phyloP scores from a whole-genome alignment of 2,329 filamentous ascomycete genomes.

The Metarhizium robertsii region DNA sequence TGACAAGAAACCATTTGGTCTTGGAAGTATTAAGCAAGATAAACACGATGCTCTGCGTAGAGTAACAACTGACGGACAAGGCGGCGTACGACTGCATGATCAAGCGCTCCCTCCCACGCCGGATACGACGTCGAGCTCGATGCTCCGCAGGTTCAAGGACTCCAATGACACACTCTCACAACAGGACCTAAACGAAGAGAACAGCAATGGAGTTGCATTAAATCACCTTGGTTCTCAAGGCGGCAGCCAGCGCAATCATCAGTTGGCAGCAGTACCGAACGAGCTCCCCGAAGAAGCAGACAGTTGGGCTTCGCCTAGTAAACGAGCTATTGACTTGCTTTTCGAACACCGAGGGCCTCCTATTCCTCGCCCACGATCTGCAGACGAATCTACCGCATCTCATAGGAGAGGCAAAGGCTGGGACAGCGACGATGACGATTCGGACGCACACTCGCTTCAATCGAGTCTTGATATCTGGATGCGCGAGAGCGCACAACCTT shows the following conservation, averaged over 20 bases:
- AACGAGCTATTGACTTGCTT: constrained; percentile 5
- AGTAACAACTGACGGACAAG: constrained; percentile 38
- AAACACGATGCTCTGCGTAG: constrained; percentile 38
- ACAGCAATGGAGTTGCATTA: constrained; percentile 21
- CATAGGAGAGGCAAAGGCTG: constrained; percentile 31
- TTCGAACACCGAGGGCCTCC: constrained; percentile 11
- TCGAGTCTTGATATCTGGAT: constrained; percentile 51
- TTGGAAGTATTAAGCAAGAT: constrained; percentile 30
- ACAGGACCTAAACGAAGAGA: constrained; percentile 18
- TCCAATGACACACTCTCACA: constrained; percentile 39
- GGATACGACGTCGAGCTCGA: constrained; percentile 49
- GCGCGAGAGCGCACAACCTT: constrained; percentile 39
- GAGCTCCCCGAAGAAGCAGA: background rate
- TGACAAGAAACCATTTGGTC: constrained; percentile 12
- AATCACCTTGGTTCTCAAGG: constrained; percentile 15
- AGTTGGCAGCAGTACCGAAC: background rate
- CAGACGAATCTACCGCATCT: constrained; percentile 35
- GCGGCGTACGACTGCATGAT: constrained; percentile 29
- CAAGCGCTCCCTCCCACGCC: constrained; percentile 47
- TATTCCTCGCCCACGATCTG: constrained; percentile 35
- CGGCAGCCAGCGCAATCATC: constrained; percentile 6
- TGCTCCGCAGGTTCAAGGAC: constrained; percentile 38
- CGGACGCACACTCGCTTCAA: constrained; percentile 31
- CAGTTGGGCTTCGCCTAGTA: constrained; percentile 4
- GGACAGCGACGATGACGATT: constrained; percentile 34